phyloP scores from a whole-genome alignment of 257 asterid genomes.

The Nicotiana benthamiana region DNA sequence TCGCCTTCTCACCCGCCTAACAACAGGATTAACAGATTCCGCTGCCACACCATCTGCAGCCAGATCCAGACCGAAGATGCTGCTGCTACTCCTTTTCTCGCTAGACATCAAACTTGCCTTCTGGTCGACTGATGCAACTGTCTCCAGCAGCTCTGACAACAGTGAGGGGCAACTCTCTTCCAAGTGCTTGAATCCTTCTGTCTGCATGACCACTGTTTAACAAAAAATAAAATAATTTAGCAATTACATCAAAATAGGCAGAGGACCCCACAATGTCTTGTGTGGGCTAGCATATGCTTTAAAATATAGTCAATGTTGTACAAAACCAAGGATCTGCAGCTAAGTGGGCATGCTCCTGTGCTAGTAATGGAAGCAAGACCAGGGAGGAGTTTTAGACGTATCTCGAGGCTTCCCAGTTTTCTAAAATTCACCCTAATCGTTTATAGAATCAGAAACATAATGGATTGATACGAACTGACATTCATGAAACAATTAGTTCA shows the following conservation, averaged over 20 bases:
- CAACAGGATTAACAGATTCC: slow-evolving; percentile 42
- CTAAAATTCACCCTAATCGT: too few species aligned
- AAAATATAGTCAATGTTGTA: neutral
- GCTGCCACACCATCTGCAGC: slow-evolving; percentile 54
- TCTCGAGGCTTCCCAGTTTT: too few species aligned
- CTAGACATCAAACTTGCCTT: slow-evolving; percentile 41
- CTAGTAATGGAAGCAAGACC: neutral
- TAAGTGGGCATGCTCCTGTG: neutral
- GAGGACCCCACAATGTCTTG: neutral
- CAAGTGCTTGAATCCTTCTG: slow-evolving; percentile 67
- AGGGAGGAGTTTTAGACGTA: too few species aligned
- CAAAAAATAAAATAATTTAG: slow-evolving; percentile 14
- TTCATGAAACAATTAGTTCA: too few species aligned
- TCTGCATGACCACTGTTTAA: slow-evolving; percentile 68
- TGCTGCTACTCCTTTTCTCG: slow-evolving; percentile 86
- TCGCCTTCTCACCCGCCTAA: slow-evolving; percentile 67
- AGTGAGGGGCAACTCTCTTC: slow-evolving; percentile 78
- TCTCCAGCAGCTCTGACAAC: slow-evolving; percentile 76
- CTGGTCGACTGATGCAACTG: slow-evolving; percentile 68
- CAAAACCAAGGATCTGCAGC: neutral
- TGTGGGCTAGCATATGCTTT: neutral
- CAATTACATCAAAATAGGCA: neutral
- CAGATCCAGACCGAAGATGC: slow-evolving; percentile 71
- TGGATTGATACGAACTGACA: too few species aligned
- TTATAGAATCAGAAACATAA: too few species aligned